Percentiles rank a stretch among this genome's conserved stretches.
phyloP scores from a whole-genome alignment of 2,329 filamentous ascomycete species.

The Coniochaeta prunicola region DNA sequence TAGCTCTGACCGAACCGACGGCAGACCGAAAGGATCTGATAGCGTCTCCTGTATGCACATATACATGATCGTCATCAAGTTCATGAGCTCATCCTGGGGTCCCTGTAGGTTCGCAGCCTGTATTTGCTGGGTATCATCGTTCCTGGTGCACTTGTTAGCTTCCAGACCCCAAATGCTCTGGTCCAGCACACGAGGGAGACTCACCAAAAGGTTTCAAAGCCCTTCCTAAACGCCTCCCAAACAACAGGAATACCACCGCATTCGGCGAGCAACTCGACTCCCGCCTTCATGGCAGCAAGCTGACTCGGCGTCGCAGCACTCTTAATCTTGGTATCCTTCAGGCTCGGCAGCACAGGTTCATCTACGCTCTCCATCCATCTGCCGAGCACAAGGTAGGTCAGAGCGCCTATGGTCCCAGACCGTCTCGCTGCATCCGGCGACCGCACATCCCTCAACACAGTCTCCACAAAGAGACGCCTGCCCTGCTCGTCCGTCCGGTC shows the following conservation, averaged over 20 bases:
- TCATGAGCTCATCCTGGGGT: slow-evolving; percentile 52
- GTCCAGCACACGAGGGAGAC: slow-evolving; percentile 10
- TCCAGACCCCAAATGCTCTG: slow-evolving; percentile 3
- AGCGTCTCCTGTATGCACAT: slow-evolving; percentile 50
- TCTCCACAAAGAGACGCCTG: slow-evolving; percentile 49
- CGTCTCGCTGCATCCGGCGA: slow-evolving; percentile 37
- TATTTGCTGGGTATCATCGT: slow-evolving; percentile 35
- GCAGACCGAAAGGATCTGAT: slow-evolving; percentile 42
- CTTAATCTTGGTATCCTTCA: slow-evolving; percentile 31
- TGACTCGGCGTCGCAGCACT: slow-evolving; percentile 49
- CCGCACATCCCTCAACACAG: slow-evolving; percentile 39
- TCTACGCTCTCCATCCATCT: slow-evolving; percentile 62
- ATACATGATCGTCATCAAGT: slow-evolving; percentile 58
- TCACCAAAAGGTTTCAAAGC: slow-evolving; percentile 48
- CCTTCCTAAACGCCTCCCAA: slow-evolving; percentile 41
- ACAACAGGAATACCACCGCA: slow-evolving; percentile 42
- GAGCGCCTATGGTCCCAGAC: slow-evolving; percentile 45
- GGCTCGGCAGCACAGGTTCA: slow-evolving; percentile 28
- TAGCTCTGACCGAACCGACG: slow-evolving; percentile 39
- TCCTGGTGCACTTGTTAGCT: slow-evolving; percentile 31
- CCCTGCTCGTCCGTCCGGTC: slow-evolving; percentile 52
- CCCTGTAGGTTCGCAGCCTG: slow-evolving; percentile 36
- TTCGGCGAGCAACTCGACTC: slow-evolving; percentile 42
- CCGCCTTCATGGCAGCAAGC: slow-evolving; percentile 50
- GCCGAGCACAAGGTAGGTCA: slow-evolving; percentile 59